Evolutionary conservation across 345 rosid species (phyloP).

Genomic region (Mangifera indica): DNA sequence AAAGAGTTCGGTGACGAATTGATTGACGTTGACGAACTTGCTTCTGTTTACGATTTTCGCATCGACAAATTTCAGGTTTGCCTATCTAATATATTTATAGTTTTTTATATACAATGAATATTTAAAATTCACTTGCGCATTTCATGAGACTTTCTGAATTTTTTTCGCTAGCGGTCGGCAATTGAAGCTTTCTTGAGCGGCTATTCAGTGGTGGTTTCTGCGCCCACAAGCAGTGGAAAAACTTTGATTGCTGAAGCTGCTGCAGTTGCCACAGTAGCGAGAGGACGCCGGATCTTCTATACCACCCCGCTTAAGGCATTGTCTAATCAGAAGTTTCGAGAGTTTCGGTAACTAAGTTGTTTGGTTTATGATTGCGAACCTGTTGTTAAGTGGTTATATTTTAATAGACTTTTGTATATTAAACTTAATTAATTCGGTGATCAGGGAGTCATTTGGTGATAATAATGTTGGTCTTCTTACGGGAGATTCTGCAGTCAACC

Average conservation of each 20-base stretch:
- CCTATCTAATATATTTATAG: background rate
- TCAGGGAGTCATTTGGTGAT: conserved; percentile 87
- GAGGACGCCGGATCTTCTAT: conserved; percentile 77
- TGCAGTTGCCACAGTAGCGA: conserved; percentile 80
- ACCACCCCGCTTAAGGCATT: conserved; percentile 97
- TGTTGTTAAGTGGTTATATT: background rate
- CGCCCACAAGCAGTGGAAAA: conserved; percentile 96
- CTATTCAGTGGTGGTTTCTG: conserved; percentile 90
- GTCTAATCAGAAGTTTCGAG: conserved; percentile 95
- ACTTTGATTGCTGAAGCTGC: conserved; percentile 98
- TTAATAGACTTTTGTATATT: background rate
- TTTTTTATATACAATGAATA: no score
- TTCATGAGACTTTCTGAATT: background rate
- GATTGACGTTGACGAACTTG: conserved; percentile 73
- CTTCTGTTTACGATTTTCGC: conserved; percentile 77
- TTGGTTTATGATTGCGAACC: background rate
- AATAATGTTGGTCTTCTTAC: conserved; percentile 89
- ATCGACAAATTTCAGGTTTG: conserved; percentile 92
- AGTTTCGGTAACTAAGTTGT: conserved; percentile 59
- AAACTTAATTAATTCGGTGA: background rate
- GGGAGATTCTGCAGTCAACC: conserved; percentile 83
- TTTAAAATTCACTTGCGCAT: background rate
- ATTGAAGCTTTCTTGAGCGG: conserved; percentile 78
- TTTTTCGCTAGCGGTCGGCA: conserved; percentile 58
- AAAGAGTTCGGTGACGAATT: conserved; percentile 66